Evolutionary conservation across 2,329 filamentous ascomycete genomes (phyloP), one percentile per base, ranked within the genome.

Genomic region (Fusarium multiceps): DNA sequence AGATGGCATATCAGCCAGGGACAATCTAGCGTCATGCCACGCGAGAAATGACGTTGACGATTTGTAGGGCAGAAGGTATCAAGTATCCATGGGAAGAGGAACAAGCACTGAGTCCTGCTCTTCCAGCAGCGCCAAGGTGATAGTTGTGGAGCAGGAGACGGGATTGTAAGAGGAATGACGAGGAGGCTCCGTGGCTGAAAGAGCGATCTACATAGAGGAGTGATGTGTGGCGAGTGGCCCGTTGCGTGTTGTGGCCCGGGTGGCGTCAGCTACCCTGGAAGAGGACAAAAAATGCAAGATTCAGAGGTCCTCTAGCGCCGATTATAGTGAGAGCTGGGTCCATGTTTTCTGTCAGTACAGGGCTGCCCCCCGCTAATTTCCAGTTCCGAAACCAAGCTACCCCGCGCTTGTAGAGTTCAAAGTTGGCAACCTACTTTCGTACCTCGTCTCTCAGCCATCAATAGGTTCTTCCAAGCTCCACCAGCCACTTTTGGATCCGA

Each of bases 21-120:
- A 64, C 34, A 74, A 61, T 53, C 50, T 64, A 58, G 58, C 73
- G 73, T 75, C 73, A 75, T 75, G 59, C 51, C 59, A 51, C 42
- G 49, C 51, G 60, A 46, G 45, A 34, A 59, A 74, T 75, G 73
- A 75, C 73, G 73, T 75, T 72, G 27, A 72, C 63, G 71, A 75
- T 30, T 64, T 45, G 63, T 71, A 65, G 48, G 64, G 64, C 42
- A 68, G 59, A 58, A 46, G 49, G 34, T 48, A 50, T 53, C 18
- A 40, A 53, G 41, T 37, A 37, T 37, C 18, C 34, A 7, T 20
- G 16, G 6, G n/a, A 18, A 51, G 27, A 43, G 23, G 34, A 56
- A 41, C 27, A 54, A 34, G 53, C 63, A 60, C 51, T 25, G 23
- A 68, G 46, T 47, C 67, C 55, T 71, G 68, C 54, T 70, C 49